Conservation (phyloP, 2,329 filamentous ascomycete species). For the Fusarium agapanthi region DNA sequence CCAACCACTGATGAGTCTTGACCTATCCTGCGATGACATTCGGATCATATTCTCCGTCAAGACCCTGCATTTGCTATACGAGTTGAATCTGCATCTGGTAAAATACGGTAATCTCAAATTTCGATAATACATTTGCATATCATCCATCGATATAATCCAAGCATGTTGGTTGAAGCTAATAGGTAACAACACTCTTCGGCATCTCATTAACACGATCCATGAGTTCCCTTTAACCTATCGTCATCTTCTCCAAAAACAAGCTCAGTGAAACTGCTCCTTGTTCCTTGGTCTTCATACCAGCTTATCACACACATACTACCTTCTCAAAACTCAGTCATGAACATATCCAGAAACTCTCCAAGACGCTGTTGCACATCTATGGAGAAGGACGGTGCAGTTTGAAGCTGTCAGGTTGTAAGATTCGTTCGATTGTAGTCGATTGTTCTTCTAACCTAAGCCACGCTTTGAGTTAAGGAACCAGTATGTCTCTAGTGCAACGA, state of each 20-base stretch:
- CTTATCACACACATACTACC: constrained; percentile 45
- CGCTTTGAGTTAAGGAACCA: constrained; percentile 50
- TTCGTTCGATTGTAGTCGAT: constrained; percentile 45
- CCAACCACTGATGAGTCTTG: neutral
- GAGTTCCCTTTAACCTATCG: constrained; percentile 21
- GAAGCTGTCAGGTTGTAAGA: constrained; percentile 42
- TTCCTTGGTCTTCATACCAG: constrained; percentile 46
- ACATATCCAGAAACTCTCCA: constrained; percentile 40
- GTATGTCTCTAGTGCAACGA: constrained; percentile 44
- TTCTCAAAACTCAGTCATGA: constrained; percentile 35
- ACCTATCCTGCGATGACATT: neutral
- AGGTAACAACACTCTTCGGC: constrained; percentile 44
- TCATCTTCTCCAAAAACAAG: constrained; percentile 45
- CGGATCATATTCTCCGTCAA: neutral
- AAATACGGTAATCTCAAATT: neutral
- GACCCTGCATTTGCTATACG: neutral
- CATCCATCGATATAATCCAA: neutral
- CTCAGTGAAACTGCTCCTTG: constrained; percentile 41
- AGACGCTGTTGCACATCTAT: constrained; percentile 35
- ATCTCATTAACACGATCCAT: constrained; percentile 40
- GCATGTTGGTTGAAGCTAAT: constrained; percentile 6
- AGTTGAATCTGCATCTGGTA: neutral
- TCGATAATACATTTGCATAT: neutral
- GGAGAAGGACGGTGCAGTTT: constrained; percentile 43
- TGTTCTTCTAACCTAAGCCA: constrained; percentile 48